Evolutionary conservation across 345 rosid species (phyloP), one percentile per base, ranked within the genome.

Genomic region (Mangifera indica): DNA sequence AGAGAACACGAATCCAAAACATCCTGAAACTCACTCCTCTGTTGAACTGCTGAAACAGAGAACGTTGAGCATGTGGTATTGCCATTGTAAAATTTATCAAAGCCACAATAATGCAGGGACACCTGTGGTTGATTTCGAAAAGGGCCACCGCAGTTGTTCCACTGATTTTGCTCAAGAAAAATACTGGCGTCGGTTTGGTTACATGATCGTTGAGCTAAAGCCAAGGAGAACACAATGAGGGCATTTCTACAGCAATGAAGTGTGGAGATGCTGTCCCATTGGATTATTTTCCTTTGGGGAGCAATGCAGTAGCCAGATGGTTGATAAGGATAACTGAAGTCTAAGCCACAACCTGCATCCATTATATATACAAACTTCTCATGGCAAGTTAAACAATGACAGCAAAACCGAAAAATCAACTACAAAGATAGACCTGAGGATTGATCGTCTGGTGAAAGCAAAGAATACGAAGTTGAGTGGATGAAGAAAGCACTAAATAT

Each of bases 181-280:
- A 81, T 57, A 60, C 10, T 7, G 21, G 67, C 71, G 0, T 13
- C 37, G 0, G n/a, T 21, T 2, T 8, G n/a, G 72, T 37, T 53
- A 20, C 17, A 49, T 4, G 82, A 75, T 0, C 29, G 80, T 48
- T n/a, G 60, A 2, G 89, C 93, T 13, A 87, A 66, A 62, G 63
- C 75, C 66, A 73, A 74, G 24, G 86, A 72, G 20, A 89, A 69
- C 73, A 56, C 70, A 22, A 73, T 63, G 51, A 87, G 85, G 29
- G 86, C 89, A 45, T 85, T 69, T 69, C 70, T 45, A 51, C 93
- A 88, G 69, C 91, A 87, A 25, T 81, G 69, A 5, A 78, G 80
- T 14, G 91, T 82, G 51, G 74, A 29, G 29, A 80, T 51, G 70
- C 63, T 63, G 29, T 60, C 78, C 88, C 83, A 85, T 34, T 55